Percentiles rank a stretch among this genome's conserved stretches.
Evolutionary conservation across 2,329 filamentous ascomycete species (phyloP).

Genomic region (Monilinia laxa): DNA sequence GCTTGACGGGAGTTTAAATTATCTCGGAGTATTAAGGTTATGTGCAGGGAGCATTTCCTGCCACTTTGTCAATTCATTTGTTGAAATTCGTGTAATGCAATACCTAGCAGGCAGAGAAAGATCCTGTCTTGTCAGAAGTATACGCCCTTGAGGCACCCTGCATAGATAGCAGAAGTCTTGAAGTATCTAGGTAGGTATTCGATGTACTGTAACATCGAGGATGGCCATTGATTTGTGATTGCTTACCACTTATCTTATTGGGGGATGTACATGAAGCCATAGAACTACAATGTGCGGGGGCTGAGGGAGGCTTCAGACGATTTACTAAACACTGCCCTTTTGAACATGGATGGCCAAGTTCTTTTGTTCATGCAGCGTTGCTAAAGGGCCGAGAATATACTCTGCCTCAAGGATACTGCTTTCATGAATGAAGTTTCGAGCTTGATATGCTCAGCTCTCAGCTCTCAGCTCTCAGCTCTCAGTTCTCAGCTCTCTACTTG

Average conservation of each 20-base stretch:
- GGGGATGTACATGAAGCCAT: background rate
- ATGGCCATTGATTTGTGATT: background rate
- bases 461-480: no score
- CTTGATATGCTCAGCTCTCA: no score
- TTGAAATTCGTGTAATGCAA: background rate
- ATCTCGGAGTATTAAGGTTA: conserved; percentile 11
- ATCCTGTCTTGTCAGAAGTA: no score
- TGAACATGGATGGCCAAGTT: no score
- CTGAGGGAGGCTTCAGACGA: no score
- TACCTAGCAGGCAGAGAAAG: no score
- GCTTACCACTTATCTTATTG: background rate
- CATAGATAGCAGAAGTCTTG: no score
- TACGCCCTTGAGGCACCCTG: no score
- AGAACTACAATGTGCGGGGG: background rate
- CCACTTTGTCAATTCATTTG: conserved; percentile 8
- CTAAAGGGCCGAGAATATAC: background rate
- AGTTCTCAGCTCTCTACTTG: no score
- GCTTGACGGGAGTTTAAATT: background rate
- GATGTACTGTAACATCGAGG: background rate
- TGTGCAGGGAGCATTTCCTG: conserved; percentile 14
- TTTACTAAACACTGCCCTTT: background rate
- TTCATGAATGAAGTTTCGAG: background rate
- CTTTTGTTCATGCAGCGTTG: background rate
- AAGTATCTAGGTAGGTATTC: no score
- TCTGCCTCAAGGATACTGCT: background rate